Conservation (phyloP, 495 filamentous ascomycete species). For the Penicillium goetzii region DNA sequence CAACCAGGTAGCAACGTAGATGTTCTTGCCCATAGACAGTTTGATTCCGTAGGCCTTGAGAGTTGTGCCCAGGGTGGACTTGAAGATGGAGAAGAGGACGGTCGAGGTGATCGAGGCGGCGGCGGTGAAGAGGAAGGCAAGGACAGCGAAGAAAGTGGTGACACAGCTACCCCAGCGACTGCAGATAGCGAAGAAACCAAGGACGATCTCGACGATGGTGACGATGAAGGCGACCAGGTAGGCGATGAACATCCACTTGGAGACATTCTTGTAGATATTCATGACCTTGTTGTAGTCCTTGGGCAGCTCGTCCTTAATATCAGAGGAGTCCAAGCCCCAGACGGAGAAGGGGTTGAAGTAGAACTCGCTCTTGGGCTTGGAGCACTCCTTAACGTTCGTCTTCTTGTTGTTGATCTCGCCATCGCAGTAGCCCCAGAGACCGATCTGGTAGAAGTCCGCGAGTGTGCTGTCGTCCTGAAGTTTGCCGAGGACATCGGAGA, state of each 20-base stretch:
- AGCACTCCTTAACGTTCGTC: slow-evolving; percentile 54
- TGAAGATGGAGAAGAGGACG: slow-evolving; percentile 64
- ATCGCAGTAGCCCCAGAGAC: slow-evolving; percentile 86
- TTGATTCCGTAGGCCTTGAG: slow-evolving; percentile 69
- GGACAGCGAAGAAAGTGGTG: slow-evolving; percentile 72
- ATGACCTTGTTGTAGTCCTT: slow-evolving; percentile 65
- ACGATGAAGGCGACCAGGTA: slow-evolving; percentile 71
- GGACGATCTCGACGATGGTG: slow-evolving; percentile 67
- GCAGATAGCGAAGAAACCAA: slow-evolving; percentile 72
- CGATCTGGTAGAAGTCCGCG: slow-evolving; percentile 77
- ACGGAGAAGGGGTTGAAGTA: slow-evolving; percentile 72
- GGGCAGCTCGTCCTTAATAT: slow-evolving; percentile 62
- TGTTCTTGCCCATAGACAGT: slow-evolving; percentile 64
- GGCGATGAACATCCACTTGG: slow-evolving; percentile 79
- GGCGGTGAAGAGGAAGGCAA: slow-evolving; percentile 59
- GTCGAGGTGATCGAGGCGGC: slow-evolving; percentile 61
- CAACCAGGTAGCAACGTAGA: slow-evolving; percentile 75
- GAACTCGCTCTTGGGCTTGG: slow-evolving; percentile 64
- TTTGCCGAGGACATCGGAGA: slow-evolving; percentile 37
- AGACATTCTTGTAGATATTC: slow-evolving; percentile 69
- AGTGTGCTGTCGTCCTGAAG: slow-evolving; percentile 59
- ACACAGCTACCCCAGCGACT: slow-evolving; percentile 72
- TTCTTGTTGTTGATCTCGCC: slow-evolving; percentile 57
- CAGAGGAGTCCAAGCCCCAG: slow-evolving; percentile 62
- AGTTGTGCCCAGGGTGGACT: slow-evolving; percentile 60